Evolutionary conservation across 1,284 basidiomycete species (phyloP).

Genomic region (Chondrostereum purpureum): DNA sequence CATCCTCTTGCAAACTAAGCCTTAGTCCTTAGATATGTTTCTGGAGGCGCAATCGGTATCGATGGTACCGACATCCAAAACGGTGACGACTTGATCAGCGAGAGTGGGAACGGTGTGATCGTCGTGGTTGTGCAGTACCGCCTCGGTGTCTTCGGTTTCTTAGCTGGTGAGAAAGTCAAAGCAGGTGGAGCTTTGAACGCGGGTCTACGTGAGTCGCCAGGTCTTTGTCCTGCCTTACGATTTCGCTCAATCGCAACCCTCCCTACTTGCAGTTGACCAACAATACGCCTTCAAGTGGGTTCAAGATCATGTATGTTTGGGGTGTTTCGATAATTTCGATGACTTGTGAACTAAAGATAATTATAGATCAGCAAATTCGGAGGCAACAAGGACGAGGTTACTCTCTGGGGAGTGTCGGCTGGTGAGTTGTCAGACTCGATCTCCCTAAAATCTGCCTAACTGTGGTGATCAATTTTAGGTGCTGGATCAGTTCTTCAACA

Average conservation of each 20-base stretch:
- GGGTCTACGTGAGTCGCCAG: conserved; percentile 19
- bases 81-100: too few relatives aligned
- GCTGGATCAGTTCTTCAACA: conserved; percentile 28
- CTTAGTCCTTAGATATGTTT: conserved; percentile 11
- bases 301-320: conserved; percentile 7
- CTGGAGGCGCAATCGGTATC: conserved; percentile 7
- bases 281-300: conserved; percentile 12
- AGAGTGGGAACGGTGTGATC: too few relatives aligned
- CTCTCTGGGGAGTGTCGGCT: conserved; percentile 28
- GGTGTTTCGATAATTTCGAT: too few relatives aligned
- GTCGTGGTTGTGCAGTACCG: too few relatives aligned
- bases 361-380: conserved; percentile 21
- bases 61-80: too few relatives aligned
- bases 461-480: conserved; percentile 16
- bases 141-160: conserved; percentile 21
- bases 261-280: conserved; percentile 18
- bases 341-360: not conserved
- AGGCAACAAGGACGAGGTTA: conserved; percentile 20
- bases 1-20: conserved; percentile 2
- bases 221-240: too few relatives aligned
- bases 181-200: conserved; percentile 22
- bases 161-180: conserved; percentile 15
- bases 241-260: not conserved
- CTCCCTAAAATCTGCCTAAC: too few relatives aligned
- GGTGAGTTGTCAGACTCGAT: conserved; percentile 15